phyloP scores from a whole-genome alignment of 768 basidiomycete species.

The Albatrellus ellisii region DNA sequence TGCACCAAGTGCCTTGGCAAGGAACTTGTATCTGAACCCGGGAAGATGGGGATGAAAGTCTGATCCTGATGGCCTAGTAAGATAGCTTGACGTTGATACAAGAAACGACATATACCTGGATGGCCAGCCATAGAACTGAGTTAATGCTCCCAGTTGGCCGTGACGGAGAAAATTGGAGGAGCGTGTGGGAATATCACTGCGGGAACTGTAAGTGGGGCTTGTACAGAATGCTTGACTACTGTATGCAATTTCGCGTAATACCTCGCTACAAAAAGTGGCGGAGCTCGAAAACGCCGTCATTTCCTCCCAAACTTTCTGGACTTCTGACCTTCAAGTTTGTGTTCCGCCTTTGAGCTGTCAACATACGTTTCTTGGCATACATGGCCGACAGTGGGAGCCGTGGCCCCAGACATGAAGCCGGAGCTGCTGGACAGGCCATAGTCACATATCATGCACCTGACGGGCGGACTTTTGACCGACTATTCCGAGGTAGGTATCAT shows the following conservation, averaged over 20 bases:
- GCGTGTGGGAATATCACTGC: too few species aligned
- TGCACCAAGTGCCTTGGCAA: slow-evolving; percentile 79
- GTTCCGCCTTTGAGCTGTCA: too few species aligned
- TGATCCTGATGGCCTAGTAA: slow-evolving; percentile 29
- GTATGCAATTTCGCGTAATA: too few species aligned
- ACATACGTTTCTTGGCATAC: neutral
- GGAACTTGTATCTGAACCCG: slow-evolving; percentile 58
- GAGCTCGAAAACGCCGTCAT: too few species aligned
- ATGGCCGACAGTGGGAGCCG: neutral
- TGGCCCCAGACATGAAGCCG: neutral
- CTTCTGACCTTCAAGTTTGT: neutral
- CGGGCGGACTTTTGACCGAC: slow-evolving; percentile 35
- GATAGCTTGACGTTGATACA: too few species aligned
- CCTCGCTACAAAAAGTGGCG: too few species aligned
- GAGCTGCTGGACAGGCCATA: too few species aligned
- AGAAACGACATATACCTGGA: slow-evolving; percentile 4
- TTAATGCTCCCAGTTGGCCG: too few species aligned
- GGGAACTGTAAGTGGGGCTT: too few species aligned
- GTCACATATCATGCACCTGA: slow-evolving; percentile 9
- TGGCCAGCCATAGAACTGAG: slow-evolving; percentile 11
- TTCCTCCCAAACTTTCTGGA: too few species aligned
- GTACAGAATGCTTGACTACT: too few species aligned
- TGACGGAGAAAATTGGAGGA: neutral
- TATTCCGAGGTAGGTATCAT: slow-evolving; percentile 31
- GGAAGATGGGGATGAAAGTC: slow-evolving; percentile 89